Percentiles rank a stretch among this genome's conserved stretches.
Evolutionary conservation across 441 rosid species (phyloP).

Genomic region (Corymbia calophylla): DNA sequence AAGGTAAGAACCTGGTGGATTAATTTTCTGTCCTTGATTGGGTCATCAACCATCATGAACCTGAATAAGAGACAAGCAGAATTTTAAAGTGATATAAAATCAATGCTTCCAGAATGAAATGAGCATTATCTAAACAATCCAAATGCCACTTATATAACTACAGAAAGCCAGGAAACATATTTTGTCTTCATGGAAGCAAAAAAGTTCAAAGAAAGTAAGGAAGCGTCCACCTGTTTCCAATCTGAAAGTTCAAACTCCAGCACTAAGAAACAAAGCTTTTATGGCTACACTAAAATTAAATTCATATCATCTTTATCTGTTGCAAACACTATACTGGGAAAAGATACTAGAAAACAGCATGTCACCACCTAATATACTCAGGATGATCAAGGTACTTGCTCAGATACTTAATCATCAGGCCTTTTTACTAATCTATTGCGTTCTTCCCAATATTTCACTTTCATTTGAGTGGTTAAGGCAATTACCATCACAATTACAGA

Average conservation of each 20-base stretch:
- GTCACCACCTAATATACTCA: background rate
- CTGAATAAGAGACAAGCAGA: constrained; percentile 22
- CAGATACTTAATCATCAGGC: background rate
- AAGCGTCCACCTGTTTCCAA: background rate
- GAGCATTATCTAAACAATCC: background rate
- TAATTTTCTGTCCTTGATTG: constrained; percentile 47
- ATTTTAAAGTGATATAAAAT: background rate
- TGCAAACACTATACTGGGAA: background rate
- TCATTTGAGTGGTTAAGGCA: background rate
- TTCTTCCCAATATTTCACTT: background rate
- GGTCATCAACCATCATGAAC: constrained; percentile 92
- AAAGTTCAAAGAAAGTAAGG: background rate
- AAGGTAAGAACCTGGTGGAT: constrained; percentile 47
- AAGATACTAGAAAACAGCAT: background rate
- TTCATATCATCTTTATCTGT: background rate
- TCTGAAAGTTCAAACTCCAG: background rate
- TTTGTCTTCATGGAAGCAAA: background rate
- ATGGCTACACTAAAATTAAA: background rate
- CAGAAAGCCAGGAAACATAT: background rate
- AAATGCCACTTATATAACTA: background rate
- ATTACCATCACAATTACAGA: background rate
- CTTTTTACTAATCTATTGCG: background rate
- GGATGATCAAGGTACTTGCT: background rate
- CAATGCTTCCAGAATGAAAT: background rate
- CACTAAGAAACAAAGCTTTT: background rate